These are phyloP conservation scores for Dictyostelium firmibasis DNA, from an alignment of 78 protist genomes.

Conservation along the genomic window DNA sequence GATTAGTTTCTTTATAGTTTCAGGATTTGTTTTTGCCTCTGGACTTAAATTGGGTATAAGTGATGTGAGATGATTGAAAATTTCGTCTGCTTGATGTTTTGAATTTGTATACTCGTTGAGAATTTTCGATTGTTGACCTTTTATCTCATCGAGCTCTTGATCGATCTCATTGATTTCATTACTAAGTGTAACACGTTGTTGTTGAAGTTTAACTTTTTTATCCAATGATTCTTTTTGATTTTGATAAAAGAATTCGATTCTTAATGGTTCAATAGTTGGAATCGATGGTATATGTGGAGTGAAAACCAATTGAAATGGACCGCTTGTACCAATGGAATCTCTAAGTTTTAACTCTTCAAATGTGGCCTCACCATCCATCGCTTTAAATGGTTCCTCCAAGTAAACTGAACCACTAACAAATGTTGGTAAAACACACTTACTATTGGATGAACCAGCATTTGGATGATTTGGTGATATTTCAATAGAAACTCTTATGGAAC, in stretches of 20 bases:
- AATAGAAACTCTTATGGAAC: not conserved
- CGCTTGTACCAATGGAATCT: conserved; percentile 13
- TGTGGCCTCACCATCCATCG: conserved; percentile 19
- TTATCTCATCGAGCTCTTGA: not conserved
- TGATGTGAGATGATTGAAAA: not conserved
- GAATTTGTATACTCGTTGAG: not conserved
- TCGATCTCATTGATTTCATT: conserved; percentile 22
- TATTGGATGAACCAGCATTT: not conserved
- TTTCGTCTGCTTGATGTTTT: not conserved
- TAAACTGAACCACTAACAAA: not conserved
- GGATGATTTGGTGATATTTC: conserved; percentile 12
- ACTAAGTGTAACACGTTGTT: not conserved
- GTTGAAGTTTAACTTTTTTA: conserved; percentile 29
- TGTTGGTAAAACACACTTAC: not conserved
- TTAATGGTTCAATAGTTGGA: not conserved
- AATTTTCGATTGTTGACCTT: not conserved
- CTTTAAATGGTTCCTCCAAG: not conserved
- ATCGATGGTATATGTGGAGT: not conserved
- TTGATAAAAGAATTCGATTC: conserved; percentile 18
- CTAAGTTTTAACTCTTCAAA: not conserved
- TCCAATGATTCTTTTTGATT: conserved; percentile 37
- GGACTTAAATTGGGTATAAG: not conserved
- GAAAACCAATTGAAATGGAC: conserved; percentile 4
- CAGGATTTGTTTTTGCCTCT: not conserved
- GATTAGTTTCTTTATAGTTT: not conserved